Base-by-base conservation (phyloP, 768 basidiomycete genomes). In the Megacollybia marginata region DNA sequence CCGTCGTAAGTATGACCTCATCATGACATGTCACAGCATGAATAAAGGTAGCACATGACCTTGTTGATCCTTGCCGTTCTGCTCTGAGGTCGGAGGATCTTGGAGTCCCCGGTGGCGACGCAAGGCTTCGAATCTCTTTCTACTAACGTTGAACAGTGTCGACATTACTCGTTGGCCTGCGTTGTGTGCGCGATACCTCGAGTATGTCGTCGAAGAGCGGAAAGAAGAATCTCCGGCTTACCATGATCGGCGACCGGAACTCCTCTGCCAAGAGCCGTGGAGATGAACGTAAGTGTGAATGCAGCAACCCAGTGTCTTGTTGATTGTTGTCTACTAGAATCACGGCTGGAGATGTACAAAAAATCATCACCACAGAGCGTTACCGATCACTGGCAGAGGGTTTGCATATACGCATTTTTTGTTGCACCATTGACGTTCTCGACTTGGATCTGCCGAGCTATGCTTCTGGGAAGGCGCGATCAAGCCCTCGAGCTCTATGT, bases 401-500 rank as follows among this genome's bases (percentile, higher is more conserved):
- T 91, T 56, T 42, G 72, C 57, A 42, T 16, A 6, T 47, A 11
- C 40, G 20, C 16, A 19, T 15, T 45, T 7, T 34, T 23, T 35
- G 8, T 20, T 48, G 33, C 35, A 48, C 47, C 28, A 7, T 36
- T 40, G 9, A 42, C 23, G 16, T 48, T 46, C 11, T 46, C 32
- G 44, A 7, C 33, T 5, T 57, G 93, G 92, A 92, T 57, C 72
- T 96, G 35, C 13, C 83, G 92, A 38, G 96, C 96, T 0, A 83
- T 97, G 51, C 75, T 99, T 7, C 74, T 97, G 52, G 92, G 88
- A 1, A 82, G 90, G 48, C 95, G 98, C 53, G 92, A 96, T 53
- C 90, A 85, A 53, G 93, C 95, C 1, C 77, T 98, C n/a, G 91
- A 94, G 60, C 77, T 95, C 12, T 99, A 98, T 62, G 92, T 94